phyloP scores from a whole-genome alignment of 2,329 filamentous ascomycete genomes.

The Nigrospora sphaerica region DNA sequence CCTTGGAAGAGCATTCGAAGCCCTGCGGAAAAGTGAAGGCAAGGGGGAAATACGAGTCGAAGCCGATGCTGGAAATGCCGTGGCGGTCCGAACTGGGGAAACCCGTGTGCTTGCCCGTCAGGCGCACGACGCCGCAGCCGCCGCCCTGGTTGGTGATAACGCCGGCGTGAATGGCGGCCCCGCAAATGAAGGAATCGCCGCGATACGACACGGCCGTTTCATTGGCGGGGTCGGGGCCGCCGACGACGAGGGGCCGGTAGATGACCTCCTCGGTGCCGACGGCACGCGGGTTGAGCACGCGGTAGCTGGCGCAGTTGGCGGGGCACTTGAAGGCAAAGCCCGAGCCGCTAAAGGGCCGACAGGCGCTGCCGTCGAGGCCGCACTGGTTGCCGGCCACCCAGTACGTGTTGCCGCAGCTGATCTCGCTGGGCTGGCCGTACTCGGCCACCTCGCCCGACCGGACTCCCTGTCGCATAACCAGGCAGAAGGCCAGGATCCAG shows the following conservation, averaged over 20 bases:
- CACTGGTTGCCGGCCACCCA: conserved; percentile 67
- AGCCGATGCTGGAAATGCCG: conserved; percentile 69
- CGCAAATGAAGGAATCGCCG: conserved; percentile 83
- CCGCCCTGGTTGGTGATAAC: conserved; percentile 64
- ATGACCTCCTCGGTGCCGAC: conserved; percentile 63
- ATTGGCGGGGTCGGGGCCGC: conserved; percentile 46
- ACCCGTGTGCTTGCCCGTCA: conserved; percentile 60
- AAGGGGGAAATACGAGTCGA: conserved; percentile 84
- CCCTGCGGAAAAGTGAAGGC: conserved; percentile 69
- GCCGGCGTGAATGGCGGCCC: conserved; percentile 76
- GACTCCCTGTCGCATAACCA: conserved; percentile 60
- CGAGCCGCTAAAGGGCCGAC: conserved; percentile 65
- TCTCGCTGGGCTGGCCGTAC: conserved; percentile 58
- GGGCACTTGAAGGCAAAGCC: conserved; percentile 70
- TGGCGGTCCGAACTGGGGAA: conserved; percentile 61
- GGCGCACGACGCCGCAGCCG: conserved; percentile 73
- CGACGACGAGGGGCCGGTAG: conserved; percentile 60
- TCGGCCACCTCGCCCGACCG: conserved; percentile 54
- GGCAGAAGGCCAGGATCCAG: conserved; percentile 64
- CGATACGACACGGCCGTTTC: conserved; percentile 59
- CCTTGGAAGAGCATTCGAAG: conserved; percentile 61
- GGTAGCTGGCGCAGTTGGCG: conserved; percentile 59
- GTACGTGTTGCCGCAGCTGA: conserved; percentile 62
- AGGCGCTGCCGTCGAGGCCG: conserved; percentile 66
- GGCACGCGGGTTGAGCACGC: conserved; percentile 64